Evolutionary conservation across 495 filamentous ascomycete species (phyloP), one percentile per base, ranked within the genome.

Genomic region (Diplogelasinospora grovesii): DNA sequence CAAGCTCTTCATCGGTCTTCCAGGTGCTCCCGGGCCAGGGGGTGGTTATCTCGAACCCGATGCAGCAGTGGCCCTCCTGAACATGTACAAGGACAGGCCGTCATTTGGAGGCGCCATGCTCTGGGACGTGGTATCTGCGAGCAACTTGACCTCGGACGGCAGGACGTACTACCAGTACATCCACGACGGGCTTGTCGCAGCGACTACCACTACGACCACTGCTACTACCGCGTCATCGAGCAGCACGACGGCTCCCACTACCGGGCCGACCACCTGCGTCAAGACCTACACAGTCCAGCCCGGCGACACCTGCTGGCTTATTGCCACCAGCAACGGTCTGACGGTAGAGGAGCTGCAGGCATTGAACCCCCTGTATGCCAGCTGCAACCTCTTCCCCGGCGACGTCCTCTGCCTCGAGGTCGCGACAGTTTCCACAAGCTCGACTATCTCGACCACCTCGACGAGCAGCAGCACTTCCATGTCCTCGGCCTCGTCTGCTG

Each of bases 1-100:
- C 32, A 79, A 81, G 59, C 66, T 86, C 27, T 70, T 74, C 31
- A 52, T 86, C 4, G 81, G 82, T 18, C 73, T 83, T 22, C 79
- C 80, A 1, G 79, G 74, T n/a, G 71, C 69, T 33, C 58, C 57
- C 1, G 59, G 33, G 0, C 50, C 62, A 23, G 51, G 39, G 8
- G 20, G 4, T 6, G 40, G 37, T 27, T 69, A 68, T 39, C 37
- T 70, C 10, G 33, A 39, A 10, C 44, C 52, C 22, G 14, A n/a
- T 0, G 39, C 22, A 3, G 56, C 53, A 3, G 33, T 37, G 31
- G 22, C 30, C 5, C 32, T 68, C 5, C 39, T 69, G 35, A 56
- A 54, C 42, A 10, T 48, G 28, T 53, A 60, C 48, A 63, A 60
- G 52, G 46, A 40, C 41, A 51, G 49, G 24, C 5, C 46, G 5